Evolutionary conservation across 2,329 filamentous ascomycete genomes (phyloP).

Genomic region (Claviceps humidiphila): DNA sequence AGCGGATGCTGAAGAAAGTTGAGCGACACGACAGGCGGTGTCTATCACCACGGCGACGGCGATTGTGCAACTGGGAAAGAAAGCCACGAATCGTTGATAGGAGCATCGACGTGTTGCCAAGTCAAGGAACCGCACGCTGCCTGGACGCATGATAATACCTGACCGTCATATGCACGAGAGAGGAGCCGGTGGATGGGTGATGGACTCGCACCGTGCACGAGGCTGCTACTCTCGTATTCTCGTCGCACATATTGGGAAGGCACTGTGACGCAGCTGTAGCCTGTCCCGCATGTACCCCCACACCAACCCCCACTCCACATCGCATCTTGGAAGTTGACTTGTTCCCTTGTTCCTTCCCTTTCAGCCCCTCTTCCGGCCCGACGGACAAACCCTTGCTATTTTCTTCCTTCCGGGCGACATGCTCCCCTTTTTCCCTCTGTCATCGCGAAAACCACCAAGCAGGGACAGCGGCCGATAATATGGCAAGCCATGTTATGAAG

Average conservation of each 20-base stretch:
- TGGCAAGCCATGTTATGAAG: too few species aligned
- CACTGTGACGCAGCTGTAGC: background rate
- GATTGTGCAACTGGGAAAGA: background rate
- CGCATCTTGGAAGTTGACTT: too few species aligned
- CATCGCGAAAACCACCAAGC: too few species aligned
- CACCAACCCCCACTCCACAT: too few species aligned
- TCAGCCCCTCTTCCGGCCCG: too few species aligned
- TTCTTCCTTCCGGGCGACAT: too few species aligned
- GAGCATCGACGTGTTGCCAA: background rate
- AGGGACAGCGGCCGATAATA: too few species aligned
- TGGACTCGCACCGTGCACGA: background rate
- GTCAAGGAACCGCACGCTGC: too few species aligned
- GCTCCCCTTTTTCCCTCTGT: too few species aligned
- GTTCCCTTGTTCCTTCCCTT: too few species aligned
- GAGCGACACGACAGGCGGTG: background rate
- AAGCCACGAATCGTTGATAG: background rate
- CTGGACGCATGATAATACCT: background rate
- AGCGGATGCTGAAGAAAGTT: background rate
- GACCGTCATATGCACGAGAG: background rate
- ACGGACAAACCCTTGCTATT: too few species aligned
- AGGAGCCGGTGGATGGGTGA: background rate
- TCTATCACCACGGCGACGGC: background rate
- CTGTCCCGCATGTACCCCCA: too few species aligned
- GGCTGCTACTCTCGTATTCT: conserved; percentile 4
- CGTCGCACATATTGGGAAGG: conserved; percentile 2